These are phyloP conservation scores for Cucumis cinereus DNA, from an alignment of 306 rosid genomes.

Conservation along the genomic window DNA sequence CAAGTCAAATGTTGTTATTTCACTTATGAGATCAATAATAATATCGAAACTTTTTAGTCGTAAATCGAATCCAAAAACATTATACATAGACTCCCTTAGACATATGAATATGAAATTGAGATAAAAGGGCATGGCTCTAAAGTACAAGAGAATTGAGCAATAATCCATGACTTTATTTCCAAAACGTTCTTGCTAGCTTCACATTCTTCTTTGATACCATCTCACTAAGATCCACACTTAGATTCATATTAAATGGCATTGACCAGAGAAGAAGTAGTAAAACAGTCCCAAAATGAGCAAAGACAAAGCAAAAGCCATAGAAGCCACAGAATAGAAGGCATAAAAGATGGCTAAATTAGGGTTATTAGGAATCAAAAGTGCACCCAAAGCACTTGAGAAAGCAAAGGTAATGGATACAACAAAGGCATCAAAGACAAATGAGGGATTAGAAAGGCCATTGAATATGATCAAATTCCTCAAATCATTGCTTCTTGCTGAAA, in stretches of 20 bases:
- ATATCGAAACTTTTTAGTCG: background rate
- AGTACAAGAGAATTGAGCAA: background rate
- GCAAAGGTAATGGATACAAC: conserved; percentile 13
- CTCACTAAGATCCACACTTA: background rate
- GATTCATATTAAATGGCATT: background rate
- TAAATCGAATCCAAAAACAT: background rate
- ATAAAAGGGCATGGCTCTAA: background rate
- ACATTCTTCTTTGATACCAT: background rate
- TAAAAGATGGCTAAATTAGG: conserved; percentile 5
- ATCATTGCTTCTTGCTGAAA: conserved; percentile 11
- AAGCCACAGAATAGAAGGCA: conserved; percentile 15
- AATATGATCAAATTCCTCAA: background rate
- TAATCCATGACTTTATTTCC: too few relatives aligned
- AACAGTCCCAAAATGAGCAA: conserved; percentile 11
- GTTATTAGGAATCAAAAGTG: background rate
- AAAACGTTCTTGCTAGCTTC: background rate
- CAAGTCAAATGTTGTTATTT: too few relatives aligned
- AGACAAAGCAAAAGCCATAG: conserved; percentile 18
- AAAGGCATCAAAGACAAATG: conserved; percentile 24
- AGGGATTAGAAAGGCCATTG: background rate
- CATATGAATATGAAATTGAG: background rate
- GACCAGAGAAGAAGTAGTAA: too few relatives aligned
- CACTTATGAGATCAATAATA: too few relatives aligned
- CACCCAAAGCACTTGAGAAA: conserved; percentile 20
- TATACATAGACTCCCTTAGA: background rate